Evolutionary conservation across 441 rosid genomes (phyloP), one percentile per base, ranked within the genome.

Genomic region (Populus trichocarpa): DNA sequence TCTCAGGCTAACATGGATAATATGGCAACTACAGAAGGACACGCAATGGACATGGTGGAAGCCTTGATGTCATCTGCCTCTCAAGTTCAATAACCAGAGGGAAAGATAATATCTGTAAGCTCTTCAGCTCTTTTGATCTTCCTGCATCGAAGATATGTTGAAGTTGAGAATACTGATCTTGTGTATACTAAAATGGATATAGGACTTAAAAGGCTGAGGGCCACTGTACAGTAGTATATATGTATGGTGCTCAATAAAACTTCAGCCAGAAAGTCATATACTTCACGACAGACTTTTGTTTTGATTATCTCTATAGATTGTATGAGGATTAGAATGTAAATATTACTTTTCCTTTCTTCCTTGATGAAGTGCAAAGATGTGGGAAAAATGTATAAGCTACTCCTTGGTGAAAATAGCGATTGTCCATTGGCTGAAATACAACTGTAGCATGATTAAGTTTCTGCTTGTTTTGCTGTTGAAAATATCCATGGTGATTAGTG

Each of bases 51-150:
- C 36, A 59, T 35, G 8, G 78, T 77, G 8, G 81, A 81, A 75
- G 71, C 79, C 26, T 16, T 84, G 71, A 36, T 78, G 22, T 70
- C 79, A n/a, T 76, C 86, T 53, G 69, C 85, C 66, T 74, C 85
- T 70, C 83, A 76, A 69, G 77, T 64, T 28, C 73, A 80, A 68
- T 66, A 40, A 78, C 22, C 36, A 50, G 66, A 50, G 20, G 42
- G 28, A 68, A 23, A 68, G 6, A 33, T 33, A 67, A 2, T 42
- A 59, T 28, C n/a, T 67, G 80, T 74, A 80, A 80, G 85, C 79
- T 32, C 18, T 35, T 72, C 14, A 3, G 20, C 8, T 50, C 66
- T n/a, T 36, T 70, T 30, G 20, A 30, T 68, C 40, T 68, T 28
- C 22, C 40, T 28, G 38, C 71, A 68, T 16, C 70, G 11, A 28